These are phyloP conservation scores for Austroboletus novae-zelandiae DNA, from an alignment of 1,284 basidiomycete species.

Conservation along the genomic window DNA sequence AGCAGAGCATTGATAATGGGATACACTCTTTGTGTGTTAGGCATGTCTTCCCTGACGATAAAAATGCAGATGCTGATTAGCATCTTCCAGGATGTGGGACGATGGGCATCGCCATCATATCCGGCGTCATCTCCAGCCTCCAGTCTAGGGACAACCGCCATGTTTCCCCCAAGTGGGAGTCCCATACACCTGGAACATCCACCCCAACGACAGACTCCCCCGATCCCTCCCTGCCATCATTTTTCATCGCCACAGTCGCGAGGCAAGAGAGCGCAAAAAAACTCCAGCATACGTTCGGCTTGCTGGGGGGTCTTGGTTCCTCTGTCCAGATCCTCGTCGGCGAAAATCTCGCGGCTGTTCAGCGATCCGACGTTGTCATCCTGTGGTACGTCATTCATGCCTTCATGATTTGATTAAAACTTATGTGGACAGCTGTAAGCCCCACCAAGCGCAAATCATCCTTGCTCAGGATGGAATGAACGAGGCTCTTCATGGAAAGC, in stretches of 20 bases:
- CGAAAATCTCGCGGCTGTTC: slow-evolving; percentile 73
- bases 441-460: slow-evolving; percentile 81
- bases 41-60: slow-evolving; percentile 15
- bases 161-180: slow-evolving; percentile 64
- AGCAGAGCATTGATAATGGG: slow-evolving; percentile 28
- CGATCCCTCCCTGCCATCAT: slow-evolving; percentile 71
- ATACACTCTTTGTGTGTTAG: slow-evolving; percentile 42
- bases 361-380: slow-evolving; percentile 81
- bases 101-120: slow-evolving; percentile 96
- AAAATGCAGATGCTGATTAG: slow-evolving; percentile 8
- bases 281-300: slow-evolving; percentile 63
- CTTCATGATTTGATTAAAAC: neutral
- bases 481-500: slow-evolving; percentile 85
- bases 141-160: slow-evolving; percentile 43
- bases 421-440: slow-evolving; percentile 76
- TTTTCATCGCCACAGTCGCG: slow-evolving; percentile 89
- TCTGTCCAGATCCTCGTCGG: slow-evolving; percentile 69
- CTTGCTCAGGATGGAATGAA: slow-evolving; percentile 79
- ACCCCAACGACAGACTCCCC: slow-evolving; percentile 59
- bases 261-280: slow-evolving; percentile 75
- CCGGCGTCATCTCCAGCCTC: slow-evolving; percentile 81
- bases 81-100: slow-evolving; percentile 85
- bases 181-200: slow-evolving; percentile 79
- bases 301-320: slow-evolving; percentile 54
- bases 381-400: slow-evolving; percentile 64